phyloP scores from a whole-genome alignment of 164 flowering plant species.

The Cinnamomum micranthum region DNA sequence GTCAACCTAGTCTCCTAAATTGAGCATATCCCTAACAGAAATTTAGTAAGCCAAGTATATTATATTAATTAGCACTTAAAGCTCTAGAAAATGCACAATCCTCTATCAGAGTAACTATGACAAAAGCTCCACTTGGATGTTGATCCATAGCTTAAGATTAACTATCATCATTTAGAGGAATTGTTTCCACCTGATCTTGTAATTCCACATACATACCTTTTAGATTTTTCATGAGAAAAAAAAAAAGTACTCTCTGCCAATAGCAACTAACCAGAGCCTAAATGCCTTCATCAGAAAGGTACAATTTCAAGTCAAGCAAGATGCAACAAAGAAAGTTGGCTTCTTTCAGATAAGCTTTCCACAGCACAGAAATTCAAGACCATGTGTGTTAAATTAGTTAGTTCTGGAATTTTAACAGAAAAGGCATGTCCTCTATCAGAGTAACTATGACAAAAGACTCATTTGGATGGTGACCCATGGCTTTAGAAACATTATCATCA shows the following conservation, averaged over 20 bases:
- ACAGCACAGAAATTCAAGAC: too few relatives aligned
- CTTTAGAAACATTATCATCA: conserved; percentile 13
- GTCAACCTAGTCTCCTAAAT: background rate
- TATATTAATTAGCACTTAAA: background rate
- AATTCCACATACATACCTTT: background rate
- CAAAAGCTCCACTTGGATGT: conserved; percentile 25
- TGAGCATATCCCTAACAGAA: background rate
- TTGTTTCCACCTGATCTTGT: background rate
- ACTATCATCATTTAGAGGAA: conserved; percentile 11
- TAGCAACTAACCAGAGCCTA: background rate
- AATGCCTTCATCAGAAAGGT: background rate
- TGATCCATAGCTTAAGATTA: conserved; percentile 21
- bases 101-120: conserved; percentile 47
- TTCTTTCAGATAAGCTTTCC: too few relatives aligned
- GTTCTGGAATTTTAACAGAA: background rate
- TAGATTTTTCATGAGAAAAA: background rate
- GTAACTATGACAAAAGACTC: conserved; percentile 45
- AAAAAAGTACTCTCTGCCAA: background rate
- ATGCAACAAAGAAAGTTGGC: too few relatives aligned
- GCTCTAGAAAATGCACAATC: background rate
- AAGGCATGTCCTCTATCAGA: conserved; percentile 26
- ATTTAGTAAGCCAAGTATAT: too few relatives aligned
- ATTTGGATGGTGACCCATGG: conserved; percentile 24
- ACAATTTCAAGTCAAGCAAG: background rate
- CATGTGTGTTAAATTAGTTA: background rate